A percentile compares a stretch with the other conserved stretches of the same genome.
Conservation (phyloP, 176 grass and related monocot species). For the Oryza brachyantha region DNA sequence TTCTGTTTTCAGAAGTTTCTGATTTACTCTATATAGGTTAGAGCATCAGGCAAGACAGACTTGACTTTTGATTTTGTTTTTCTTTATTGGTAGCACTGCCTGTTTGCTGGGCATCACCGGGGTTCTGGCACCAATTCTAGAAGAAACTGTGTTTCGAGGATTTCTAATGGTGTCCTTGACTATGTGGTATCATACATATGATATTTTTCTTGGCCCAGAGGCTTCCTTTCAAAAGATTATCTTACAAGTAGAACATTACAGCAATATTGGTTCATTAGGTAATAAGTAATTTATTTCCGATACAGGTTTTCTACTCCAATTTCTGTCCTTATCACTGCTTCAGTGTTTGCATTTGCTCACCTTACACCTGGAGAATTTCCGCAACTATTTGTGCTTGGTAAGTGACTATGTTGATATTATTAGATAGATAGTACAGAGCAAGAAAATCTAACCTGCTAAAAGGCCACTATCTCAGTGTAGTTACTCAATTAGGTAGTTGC, state of each 20-base stretch:
- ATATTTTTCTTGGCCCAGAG: background rate
- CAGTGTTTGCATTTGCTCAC: slow-evolving; percentile 83
- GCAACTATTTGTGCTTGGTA: slow-evolving; percentile 91
- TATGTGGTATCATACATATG: slow-evolving; percentile 57
- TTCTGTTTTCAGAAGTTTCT: slow-evolving; percentile 14
- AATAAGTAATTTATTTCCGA: slow-evolving; percentile 1
- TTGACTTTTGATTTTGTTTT: slow-evolving; percentile 21
- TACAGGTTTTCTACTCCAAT: slow-evolving; percentile 84
- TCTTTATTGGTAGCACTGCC: slow-evolving; percentile 51
- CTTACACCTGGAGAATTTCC: slow-evolving; percentile 92
- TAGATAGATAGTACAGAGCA: background rate
- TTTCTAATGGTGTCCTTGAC: slow-evolving; percentile 90
- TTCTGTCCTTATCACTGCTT: slow-evolving; percentile 73
- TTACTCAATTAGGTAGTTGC: background rate
- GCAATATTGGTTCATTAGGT: background rate
- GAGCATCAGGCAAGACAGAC: background rate
- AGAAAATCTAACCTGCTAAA: background rate
- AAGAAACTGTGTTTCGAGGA: slow-evolving; percentile 94
- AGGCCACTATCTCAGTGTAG: background rate
- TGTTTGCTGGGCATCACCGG: slow-evolving; percentile 83
- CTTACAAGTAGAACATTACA: slow-evolving; percentile 6
- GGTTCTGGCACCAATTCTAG: slow-evolving; percentile 82
- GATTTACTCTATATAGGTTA: background rate
- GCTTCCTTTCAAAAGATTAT: slow-evolving; percentile 10
- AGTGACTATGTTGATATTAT: background rate